Conservation (phyloP, 139 green algal genomes). For the Deuterostichococcus epilithicus region DNA sequence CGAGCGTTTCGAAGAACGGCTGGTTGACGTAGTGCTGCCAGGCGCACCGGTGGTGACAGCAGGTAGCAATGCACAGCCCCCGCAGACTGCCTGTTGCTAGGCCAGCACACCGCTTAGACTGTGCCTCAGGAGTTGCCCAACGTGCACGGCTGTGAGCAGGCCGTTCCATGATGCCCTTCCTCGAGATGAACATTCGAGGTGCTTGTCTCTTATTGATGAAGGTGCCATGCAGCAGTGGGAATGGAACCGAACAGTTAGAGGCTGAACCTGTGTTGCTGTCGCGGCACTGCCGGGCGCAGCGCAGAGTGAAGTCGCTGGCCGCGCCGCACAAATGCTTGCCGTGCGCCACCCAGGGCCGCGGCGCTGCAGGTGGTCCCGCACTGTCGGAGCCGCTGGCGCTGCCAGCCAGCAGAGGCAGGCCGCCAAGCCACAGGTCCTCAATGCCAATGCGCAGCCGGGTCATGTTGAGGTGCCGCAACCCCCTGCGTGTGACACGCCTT, state of each 20-base stretch:
- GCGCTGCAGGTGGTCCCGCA: not conserved
- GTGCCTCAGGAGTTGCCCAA: no score
- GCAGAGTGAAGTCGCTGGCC: conserved; percentile 71
- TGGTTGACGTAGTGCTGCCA: conserved; percentile 72
- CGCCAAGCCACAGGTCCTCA: conserved; percentile 47
- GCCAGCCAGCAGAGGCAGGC: conserved; percentile 9
- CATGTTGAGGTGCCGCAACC: conserved; percentile 31
- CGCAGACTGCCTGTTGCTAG: conserved; percentile 16
- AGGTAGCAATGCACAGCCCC: conserved; percentile 66
- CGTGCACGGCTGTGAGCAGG: no score
- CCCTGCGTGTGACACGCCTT: conserved; percentile 1
- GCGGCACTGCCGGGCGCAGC: conserved; percentile 11
- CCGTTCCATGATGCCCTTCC: no score
- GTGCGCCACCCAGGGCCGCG: conserved; percentile 45
- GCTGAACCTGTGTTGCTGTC: not conserved
- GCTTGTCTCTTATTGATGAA: no score
- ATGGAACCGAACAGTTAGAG: not conserved
- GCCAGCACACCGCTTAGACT: not conserved
- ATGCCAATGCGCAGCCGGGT: conserved; percentile 53
- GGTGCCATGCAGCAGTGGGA: no score
- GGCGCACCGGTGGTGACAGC: conserved; percentile 80
- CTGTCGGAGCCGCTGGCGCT: not conserved
- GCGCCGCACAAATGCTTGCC: conserved; percentile 82
- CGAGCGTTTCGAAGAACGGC: conserved; percentile 35
- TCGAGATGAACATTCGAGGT: no score